Evolutionary conservation across 805 yeast genomes (phyloP).

Genomic region (Candida vaughaniae): DNA sequence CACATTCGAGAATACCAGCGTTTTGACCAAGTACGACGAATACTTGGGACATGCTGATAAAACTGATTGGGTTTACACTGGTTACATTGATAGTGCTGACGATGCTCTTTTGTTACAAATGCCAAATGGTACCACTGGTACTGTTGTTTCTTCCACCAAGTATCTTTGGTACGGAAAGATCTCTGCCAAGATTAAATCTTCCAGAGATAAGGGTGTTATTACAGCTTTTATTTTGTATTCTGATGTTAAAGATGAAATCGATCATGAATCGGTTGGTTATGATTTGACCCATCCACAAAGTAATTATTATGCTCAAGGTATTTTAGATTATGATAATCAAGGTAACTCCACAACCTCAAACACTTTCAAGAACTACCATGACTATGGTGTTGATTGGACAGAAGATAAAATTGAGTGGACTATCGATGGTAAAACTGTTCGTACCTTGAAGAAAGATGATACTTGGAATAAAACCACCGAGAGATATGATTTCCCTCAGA

Average conservation of each 20-base stretch:
- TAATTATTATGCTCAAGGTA: constrained; percentile 79
- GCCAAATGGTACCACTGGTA: constrained; percentile 74
- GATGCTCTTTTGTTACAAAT: constrained; percentile 64
- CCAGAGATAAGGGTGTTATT: constrained; percentile 77
- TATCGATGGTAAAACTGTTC: constrained; percentile 64
- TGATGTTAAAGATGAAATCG: constrained; percentile 87
- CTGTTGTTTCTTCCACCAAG: constrained; percentile 75
- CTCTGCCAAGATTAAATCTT: constrained; percentile 64
- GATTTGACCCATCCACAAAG: constrained; percentile 67
- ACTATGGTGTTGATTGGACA: constrained; percentile 77
- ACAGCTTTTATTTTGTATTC: constrained; percentile 80
- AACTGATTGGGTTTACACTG: constrained; percentile 69
- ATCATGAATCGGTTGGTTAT: constrained; percentile 82
- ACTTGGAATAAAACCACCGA: constrained; percentile 65
- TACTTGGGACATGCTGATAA: constrained; percentile 72
- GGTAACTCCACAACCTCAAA: constrained; percentile 40
- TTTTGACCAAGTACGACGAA: constrained; percentile 24
- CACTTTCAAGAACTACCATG: constrained; percentile 70
- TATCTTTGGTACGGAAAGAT: constrained; percentile 89
- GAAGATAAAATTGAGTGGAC: constrained; percentile 71
- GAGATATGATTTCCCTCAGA: constrained; percentile 61
- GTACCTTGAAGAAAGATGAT: constrained; percentile 60
- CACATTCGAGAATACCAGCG: constrained; percentile 28
- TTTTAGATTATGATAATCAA: constrained; percentile 64
- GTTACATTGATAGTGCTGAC: constrained; percentile 50